Base-by-base conservation (phyloP, 1,139 yeast species). In the Kazachstania sp. region DNA sequence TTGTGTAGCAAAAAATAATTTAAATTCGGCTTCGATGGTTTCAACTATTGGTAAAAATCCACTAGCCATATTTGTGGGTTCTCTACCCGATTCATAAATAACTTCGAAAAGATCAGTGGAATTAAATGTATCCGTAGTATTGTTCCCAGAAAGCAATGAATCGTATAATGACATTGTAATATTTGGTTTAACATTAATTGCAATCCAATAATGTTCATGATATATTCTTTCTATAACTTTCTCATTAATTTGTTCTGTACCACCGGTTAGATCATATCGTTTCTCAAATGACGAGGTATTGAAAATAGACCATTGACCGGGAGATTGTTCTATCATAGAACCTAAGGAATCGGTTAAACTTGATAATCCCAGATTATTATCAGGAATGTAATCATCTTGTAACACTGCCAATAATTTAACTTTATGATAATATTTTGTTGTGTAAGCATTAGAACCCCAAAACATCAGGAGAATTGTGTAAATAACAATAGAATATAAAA, bases 141-240 rank as follows among this genome's bases (percentile, higher is more conserved):
- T n/a, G 28, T 23, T 23, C 45, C 62, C 58, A 16, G 59, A 54
- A 39, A 76, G 57, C n/a, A 37, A 28, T 3, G 75, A 69, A 7
- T 65, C 52, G 41, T 64, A 63, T 18, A 78, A 55, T 20, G 57
- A 48, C 29, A 54, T 53, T 2, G 84, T 75, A 2, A 75, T 70
- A 49, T 75, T 73, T 37, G 74, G 67, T 20, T 56, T 58, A 26
- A 79, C 71, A 51, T 76, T 74, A 26, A 78, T 56, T 0, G 76
- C 74, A 34, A 71, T 70, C 85, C 85, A 81, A 56, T 71, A 78
- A 66, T 73, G 60, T 60, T 77, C 75, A 41, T 69, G 71, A 55
- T 73, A 74, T 3, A 81, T 68, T 46, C 66, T 58, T 12, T 68
- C 54, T n/a, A 60, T 37, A n/a, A 73, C 56, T 49, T 72, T 72